These are phyloP conservation scores for Phascolomyces articulosus DNA, from an alignment of 371 early-diverging fungal species.

Conservation along the genomic window DNA sequence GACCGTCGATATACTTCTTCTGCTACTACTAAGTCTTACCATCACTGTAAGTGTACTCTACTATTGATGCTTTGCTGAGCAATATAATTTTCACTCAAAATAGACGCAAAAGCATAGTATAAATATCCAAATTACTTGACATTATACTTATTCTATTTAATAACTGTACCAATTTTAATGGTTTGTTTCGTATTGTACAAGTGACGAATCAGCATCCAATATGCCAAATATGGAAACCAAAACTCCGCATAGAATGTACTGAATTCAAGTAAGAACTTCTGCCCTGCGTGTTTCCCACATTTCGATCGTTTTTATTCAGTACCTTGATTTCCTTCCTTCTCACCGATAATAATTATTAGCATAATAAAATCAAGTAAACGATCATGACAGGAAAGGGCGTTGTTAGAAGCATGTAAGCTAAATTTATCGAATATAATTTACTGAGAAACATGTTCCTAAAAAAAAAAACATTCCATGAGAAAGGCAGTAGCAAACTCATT, in stretches of 20 bases:
- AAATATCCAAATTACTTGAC: no score
- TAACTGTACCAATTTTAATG: no score
- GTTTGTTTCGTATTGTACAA: no score
- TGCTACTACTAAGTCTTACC: no score
- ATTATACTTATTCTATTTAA: no score
- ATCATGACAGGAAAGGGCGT: slow-evolving; percentile 51
- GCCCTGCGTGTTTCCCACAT: background rate
- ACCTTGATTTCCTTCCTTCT: no score
- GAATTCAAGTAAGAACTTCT: background rate
- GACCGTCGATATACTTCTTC: no score
- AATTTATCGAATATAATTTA: background rate
- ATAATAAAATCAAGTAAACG: background rate
- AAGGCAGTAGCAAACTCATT: background rate
- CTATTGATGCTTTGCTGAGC: no score
- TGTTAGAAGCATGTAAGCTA: slow-evolving; percentile 50
- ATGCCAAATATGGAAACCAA: background rate
- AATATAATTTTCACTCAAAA: no score
- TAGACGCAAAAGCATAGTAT: no score
- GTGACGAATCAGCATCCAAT: background rate
- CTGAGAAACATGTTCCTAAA: background rate
- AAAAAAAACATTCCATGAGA: background rate
- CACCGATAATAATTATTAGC: no score
- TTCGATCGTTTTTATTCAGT: background rate
- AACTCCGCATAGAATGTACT: background rate
- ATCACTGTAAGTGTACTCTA: no score